Evolutionary conservation across 2,329 filamentous ascomycete species (phyloP), one percentile per base, ranked within the genome.

Genomic region (Tolypocladium album): DNA sequence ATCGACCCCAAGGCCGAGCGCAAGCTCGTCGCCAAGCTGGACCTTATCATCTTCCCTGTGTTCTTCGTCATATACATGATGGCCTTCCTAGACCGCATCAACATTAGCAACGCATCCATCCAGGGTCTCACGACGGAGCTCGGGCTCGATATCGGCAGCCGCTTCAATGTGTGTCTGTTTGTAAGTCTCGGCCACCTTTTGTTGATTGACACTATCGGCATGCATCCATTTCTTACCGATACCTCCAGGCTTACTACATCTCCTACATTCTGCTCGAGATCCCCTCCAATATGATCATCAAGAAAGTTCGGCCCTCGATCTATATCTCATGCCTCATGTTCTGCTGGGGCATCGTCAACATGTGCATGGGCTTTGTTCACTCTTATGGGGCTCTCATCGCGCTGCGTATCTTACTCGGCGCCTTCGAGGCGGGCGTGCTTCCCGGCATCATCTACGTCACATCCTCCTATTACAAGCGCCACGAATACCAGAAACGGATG

Each of bases 61-160:
- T 69, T 78, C 24, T 76, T 75, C 57, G 50, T 77, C 58, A 68
- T 78, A 55, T 76, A 76, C 63, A 69, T 74, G 61, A 70, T 78
- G 67, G 74, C 74, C 9, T 77, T 76, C 60, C 66, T 78, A 24
- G 76, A 78, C 55, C 72, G 76, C 40, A 75, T 72, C 63, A 78
- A 79, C 63, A 78, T 79, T 59, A 75, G 75, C 68, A 80, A 81
- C 68, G 77, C 77, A 11, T 69, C 71, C 56, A 77, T 80, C 59
- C 70, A 77, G 63, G 74, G 78, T 45, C 69, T 82, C 62, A 66
- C 70, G 0, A 65, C 70, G 34, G 77, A 80, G 17, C 69, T 81
- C 1, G 65, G 74, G 11, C 69, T 80, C 15, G 31, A 59, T 27
- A 65, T 68, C 1, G 75, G 74, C 6, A 74, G 73, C 58, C 70